Conservation (phyloP, 306 rosid species). For the Neltuma alba region DNA sequence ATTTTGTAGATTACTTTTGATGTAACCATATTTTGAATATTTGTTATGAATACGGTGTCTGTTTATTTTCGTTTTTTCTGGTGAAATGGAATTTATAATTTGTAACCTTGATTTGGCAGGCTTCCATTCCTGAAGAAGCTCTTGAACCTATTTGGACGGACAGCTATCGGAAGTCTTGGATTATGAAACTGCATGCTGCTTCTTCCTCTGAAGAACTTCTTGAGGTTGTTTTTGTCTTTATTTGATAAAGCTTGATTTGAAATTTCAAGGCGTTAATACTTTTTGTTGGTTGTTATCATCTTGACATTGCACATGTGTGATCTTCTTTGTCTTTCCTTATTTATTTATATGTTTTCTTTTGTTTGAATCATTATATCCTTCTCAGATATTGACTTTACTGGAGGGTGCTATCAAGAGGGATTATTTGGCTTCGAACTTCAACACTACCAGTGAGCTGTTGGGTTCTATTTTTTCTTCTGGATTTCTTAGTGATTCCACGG, state of each 20-base stretch:
- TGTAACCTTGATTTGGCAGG: conserved; percentile 50
- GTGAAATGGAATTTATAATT: conserved; percentile 11
- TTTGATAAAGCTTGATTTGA: conserved; percentile 28
- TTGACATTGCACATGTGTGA: not conserved
- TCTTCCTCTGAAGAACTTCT: conserved; percentile 68
- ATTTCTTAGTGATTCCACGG: conserved; percentile 32
- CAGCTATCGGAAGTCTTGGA: conserved; percentile 60
- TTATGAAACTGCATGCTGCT: conserved; percentile 48
- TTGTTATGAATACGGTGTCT: not conserved
- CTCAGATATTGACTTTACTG: conserved; percentile 61
- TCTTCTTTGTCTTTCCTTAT: conserved; percentile 14
- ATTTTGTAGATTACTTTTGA: conserved; percentile 21
- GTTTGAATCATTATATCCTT: conserved; percentile 22
- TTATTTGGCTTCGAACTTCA: conserved; percentile 56
- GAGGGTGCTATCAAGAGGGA: conserved; percentile 69
- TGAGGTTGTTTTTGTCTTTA: conserved; percentile 52
- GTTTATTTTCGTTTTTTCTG: conserved; percentile 24
- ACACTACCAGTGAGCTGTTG: conserved; percentile 65
- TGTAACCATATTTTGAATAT: conserved; percentile 5
- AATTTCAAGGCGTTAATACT: not conserved
- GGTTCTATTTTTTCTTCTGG: conserved; percentile 39
- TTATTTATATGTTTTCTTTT: conserved; percentile 21
- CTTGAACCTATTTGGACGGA: conserved; percentile 62
- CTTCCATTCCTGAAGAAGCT: conserved; percentile 63
- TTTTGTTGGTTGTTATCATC: conserved; percentile 12